These are phyloP conservation scores for Cydonia oblonga DNA, from an alignment of 331 rosid species.

Conservation along the genomic window DNA sequence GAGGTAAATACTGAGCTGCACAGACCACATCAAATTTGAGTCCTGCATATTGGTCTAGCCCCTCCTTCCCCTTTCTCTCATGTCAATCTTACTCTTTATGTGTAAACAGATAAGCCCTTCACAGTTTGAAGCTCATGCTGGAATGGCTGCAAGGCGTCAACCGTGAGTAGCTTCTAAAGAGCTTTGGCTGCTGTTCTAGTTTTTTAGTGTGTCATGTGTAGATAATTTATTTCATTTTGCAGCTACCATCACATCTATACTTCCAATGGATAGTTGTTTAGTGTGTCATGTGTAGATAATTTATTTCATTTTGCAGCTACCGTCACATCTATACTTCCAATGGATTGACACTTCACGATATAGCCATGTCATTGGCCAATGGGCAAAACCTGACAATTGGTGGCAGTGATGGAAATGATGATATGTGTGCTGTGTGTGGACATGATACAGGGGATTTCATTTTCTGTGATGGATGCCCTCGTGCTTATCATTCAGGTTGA, in stretches of 20 bases:
- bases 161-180: slow-evolving; percentile 37
- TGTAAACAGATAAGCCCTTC: slow-evolving; percentile 49
- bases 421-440: slow-evolving; percentile 95
- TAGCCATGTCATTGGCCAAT: slow-evolving; percentile 84
- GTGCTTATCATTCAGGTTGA: slow-evolving; percentile 87
- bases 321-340: slow-evolving; percentile 93
- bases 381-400: slow-evolving; percentile 90
- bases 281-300: slow-evolving; percentile 15
- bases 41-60: slow-evolving; percentile 3
- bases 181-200: slow-evolving; percentile 5
- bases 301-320: slow-evolving; percentile 47
- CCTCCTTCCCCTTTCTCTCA: background rate
- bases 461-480: slow-evolving; percentile 84
- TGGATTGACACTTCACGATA: slow-evolving; percentile 94
- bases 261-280: background rate
- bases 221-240: slow-evolving; percentile 23
- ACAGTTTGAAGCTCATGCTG: slow-evolving; percentile 66
- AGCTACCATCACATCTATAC: slow-evolving; percentile 75
- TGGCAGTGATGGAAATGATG: slow-evolving; percentile 93
- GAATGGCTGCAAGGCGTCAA: slow-evolving; percentile 68
- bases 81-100: slow-evolving; percentile 3
- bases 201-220: slow-evolving; percentile 16
- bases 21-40: background rate
- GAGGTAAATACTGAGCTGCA: slow-evolving; percentile 48
- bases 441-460: slow-evolving; percentile 70